Conservation (phyloP, 306 rosid genomes). For the Malus asiatica region DNA sequence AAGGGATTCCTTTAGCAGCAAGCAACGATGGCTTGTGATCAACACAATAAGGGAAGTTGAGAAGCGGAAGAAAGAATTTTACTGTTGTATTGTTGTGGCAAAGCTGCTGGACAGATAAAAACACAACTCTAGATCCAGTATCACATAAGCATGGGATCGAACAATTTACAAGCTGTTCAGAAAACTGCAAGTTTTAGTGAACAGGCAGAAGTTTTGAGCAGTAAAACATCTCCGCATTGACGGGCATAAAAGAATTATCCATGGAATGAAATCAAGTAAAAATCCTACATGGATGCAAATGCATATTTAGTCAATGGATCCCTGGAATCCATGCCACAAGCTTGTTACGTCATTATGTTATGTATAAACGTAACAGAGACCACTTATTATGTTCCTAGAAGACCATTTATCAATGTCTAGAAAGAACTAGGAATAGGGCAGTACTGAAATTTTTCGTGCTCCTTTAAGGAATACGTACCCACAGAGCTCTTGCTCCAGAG, state of each 20-base stretch:
- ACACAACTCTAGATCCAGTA: background rate
- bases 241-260: background rate
- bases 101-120: background rate
- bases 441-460: background rate
- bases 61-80: background rate
- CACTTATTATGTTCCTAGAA: background rate
- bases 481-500: constrained; percentile 64
- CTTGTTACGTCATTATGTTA: background rate
- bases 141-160: background rate
- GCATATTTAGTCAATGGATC: background rate
- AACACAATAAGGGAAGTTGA: background rate
- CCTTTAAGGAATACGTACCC: constrained; percentile 35
- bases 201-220: background rate
- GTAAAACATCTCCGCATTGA: background rate
- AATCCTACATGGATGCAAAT: background rate
- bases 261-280: background rate
- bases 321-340: background rate
- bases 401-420: background rate
- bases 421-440: constrained; percentile 13
- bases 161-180: background rate
- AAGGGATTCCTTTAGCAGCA: background rate
- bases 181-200: background rate
- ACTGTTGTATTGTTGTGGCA: background rate
- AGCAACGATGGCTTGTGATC: background rate
- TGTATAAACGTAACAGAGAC: background rate